Conservation (phyloP, 768 basidiomycete species). For the Pisolithus tinctorius region DNA sequence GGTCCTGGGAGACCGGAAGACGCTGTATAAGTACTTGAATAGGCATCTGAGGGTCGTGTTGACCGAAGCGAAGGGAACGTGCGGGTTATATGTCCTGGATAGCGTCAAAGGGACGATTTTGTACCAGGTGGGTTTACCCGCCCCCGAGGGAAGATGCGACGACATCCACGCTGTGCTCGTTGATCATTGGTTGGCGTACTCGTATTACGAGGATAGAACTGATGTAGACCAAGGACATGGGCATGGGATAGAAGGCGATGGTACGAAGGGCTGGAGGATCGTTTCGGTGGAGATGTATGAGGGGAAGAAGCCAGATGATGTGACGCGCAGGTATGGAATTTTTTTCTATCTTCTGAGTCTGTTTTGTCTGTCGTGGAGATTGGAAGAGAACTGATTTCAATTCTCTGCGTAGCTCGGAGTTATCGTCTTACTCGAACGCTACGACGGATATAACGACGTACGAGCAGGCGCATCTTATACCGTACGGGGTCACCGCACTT, state of each 20-base stretch:
- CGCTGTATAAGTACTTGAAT: constrained; percentile 93
- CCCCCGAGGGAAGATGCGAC: constrained; percentile 36
- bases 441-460: constrained; percentile 48
- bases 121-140: constrained; percentile 56
- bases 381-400: background rate
- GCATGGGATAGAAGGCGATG: constrained; percentile 28
- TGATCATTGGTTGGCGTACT: constrained; percentile 93
- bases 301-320: constrained; percentile 57
- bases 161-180: constrained; percentile 62
- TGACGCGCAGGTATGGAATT: constrained; percentile 56
- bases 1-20: constrained; percentile 81
- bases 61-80: constrained; percentile 40
- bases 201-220: constrained; percentile 58
- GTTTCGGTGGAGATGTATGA: constrained; percentile 90
- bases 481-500: constrained; percentile 62
- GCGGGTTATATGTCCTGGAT: constrained; percentile 76
- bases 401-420: constrained; percentile 40
- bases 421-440: constrained; percentile 49
- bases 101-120: constrained; percentile 68
- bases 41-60: constrained; percentile 65
- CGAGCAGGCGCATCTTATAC: constrained; percentile 66
- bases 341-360: background rate
- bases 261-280: constrained; percentile 61
- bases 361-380: constrained; percentile 12
- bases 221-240: constrained; percentile 20